phyloP scores from a whole-genome alignment of 164 flowering plant species.

The Saururus chinensis region DNA sequence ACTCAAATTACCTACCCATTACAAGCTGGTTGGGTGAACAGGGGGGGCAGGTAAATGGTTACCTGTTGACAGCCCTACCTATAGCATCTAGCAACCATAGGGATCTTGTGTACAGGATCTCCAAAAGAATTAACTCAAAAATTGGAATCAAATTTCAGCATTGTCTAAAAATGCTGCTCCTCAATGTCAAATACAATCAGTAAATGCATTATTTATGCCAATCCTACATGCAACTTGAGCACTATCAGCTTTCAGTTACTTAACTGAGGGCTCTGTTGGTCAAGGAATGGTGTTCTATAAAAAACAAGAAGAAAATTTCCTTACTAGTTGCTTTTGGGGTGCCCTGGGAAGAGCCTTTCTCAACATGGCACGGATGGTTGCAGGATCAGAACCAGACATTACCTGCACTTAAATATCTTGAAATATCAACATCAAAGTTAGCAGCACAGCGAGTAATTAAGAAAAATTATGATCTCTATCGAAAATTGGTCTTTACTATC shows the following conservation, averaged over 20 bases:
- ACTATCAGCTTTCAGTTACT: background rate
- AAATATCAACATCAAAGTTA: background rate
- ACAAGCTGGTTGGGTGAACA: too few species aligned
- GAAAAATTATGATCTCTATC: background rate
- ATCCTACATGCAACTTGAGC: background rate
- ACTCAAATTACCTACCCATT: too few species aligned
- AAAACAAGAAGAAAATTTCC: conserved; percentile 4
- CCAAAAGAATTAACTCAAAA: too few species aligned
- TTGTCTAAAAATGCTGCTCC: too few species aligned
- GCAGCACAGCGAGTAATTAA: background rate
- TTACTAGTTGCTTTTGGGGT: conserved; percentile 89
- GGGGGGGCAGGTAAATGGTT: too few species aligned
- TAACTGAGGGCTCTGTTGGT: background rate
- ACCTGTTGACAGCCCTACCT: too few species aligned
- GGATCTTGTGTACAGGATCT: too few species aligned
- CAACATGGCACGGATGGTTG: conserved; percentile 54
- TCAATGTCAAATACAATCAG: too few species aligned
- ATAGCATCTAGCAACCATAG: too few species aligned
- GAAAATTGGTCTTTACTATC: background rate
- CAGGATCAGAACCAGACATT: conserved; percentile 77
- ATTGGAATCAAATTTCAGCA: too few species aligned
- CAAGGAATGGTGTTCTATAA: background rate
- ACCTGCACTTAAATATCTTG: conserved; percentile 36
- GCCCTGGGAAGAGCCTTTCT: conserved; percentile 69
- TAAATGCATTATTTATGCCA: background rate